These are phyloP conservation scores for Gaertneriomyces semiglobifer DNA, from an alignment of 192 early-diverging fungal species.

Conservation along the genomic window DNA sequence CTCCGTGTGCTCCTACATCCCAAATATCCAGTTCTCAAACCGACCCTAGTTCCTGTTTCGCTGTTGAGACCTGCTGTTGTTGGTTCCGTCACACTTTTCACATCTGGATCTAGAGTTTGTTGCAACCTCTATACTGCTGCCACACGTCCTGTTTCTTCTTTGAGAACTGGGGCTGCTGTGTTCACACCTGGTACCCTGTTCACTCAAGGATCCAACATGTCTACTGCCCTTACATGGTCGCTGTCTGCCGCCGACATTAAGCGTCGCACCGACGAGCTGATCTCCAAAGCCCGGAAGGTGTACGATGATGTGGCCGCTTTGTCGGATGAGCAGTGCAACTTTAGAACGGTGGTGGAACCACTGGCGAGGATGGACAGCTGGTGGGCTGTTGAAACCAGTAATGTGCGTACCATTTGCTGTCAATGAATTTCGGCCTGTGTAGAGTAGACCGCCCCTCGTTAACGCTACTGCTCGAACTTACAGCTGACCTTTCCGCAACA, in stretches of 20 bases:
- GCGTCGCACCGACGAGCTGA: conserved; percentile 7
- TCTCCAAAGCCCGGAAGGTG: conserved; percentile 11
- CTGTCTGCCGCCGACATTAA: conserved; percentile 2
- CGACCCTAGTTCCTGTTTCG: no score
- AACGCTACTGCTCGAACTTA: background rate
- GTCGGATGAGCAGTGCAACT: conserved; percentile 13
- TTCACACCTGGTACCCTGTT: no score
- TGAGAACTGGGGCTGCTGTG: no score
- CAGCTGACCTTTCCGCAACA: conserved; percentile 33
- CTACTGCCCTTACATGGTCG: no score
- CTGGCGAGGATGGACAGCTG: conserved; percentile 16
- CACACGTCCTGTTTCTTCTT: no score
- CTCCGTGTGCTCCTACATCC: no score
- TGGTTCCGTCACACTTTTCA: no score
- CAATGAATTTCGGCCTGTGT: background rate
- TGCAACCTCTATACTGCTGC: no score
- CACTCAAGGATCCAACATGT: no score
- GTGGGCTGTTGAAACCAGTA: conserved; percentile 10
- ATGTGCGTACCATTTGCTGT: background rate
- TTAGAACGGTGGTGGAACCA: conserved; percentile 3
- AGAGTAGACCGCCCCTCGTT: background rate
- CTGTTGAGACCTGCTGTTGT: no score
- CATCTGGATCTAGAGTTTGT: no score
- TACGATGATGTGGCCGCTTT: conserved; percentile 16
- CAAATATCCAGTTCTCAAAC: no score